These are phyloP conservation scores for Sporisorium reilianum DNA, from an alignment of 1,284 basidiomycete genomes.

Conservation along the genomic window DNA sequence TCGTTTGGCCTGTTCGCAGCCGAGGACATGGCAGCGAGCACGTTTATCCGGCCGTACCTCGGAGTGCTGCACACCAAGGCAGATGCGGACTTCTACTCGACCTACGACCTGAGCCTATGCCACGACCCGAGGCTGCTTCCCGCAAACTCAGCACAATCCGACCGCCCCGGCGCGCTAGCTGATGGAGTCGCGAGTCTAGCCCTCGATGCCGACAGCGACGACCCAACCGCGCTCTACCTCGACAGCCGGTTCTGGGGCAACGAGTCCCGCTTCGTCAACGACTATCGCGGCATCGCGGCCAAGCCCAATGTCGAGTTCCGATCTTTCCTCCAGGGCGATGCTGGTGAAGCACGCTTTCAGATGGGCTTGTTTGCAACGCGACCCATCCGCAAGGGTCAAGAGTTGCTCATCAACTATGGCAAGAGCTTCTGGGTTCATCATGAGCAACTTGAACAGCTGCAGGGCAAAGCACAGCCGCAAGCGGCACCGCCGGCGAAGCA, in stretches of 20 bases:
- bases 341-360: constrained; percentile 10
- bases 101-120: constrained; percentile 79
- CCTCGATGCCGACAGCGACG: neutral
- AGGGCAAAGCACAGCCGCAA: neutral
- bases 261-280: constrained; percentile 73
- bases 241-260: constrained; percentile 75
- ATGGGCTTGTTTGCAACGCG: constrained; percentile 69
- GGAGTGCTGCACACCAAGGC: constrained; percentile 85
- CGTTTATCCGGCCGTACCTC: constrained; percentile 82
- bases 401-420: constrained; percentile 90
- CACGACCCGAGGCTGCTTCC: constrained; percentile 18
- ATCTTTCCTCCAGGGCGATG: constrained; percentile 34
- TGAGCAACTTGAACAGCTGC: constrained; percentile 19
- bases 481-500: neutral
- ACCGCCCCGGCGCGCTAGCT: neutral
- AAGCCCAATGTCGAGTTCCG: constrained; percentile 58
- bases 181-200: neutral
- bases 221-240: constrained; percentile 36
- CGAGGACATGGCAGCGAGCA: constrained; percentile 77
- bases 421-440: constrained; percentile 81
- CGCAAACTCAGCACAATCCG: neutral
- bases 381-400: constrained; percentile 81
- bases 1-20: constrained; percentile 85
- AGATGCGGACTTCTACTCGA: constrained; percentile 73
- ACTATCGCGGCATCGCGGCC: constrained; percentile 57